These are phyloP conservation scores for Aspergillus kassunensis DNA, from an alignment of 495 filamentous ascomycete genomes.

Conservation along the genomic window DNA sequence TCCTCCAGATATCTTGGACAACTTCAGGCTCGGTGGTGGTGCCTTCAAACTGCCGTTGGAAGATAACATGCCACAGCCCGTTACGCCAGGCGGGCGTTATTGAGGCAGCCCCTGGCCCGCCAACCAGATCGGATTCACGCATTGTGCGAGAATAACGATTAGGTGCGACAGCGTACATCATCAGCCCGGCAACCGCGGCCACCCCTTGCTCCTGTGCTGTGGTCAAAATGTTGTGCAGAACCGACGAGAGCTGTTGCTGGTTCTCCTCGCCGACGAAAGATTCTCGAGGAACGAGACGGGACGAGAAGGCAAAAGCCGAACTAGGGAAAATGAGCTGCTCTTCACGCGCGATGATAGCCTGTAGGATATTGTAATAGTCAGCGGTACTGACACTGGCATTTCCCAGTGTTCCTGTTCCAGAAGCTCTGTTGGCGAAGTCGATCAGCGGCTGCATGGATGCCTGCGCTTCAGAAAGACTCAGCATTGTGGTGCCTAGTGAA, in stretches of 20 bases:
- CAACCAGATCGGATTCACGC: constrained; percentile 6
- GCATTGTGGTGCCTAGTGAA: constrained; percentile 11
- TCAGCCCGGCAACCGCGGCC: neutral
- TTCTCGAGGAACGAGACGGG: constrained; percentile 11
- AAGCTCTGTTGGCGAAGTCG: constrained; percentile 4
- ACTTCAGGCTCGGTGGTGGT: constrained; percentile 3
- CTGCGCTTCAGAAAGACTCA: constrained; percentile 8
- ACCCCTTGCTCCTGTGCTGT: neutral
- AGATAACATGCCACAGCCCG: constrained; percentile 17
- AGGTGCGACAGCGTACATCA: constrained; percentile 8
- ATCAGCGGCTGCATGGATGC: constrained; percentile 14
- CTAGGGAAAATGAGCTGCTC: neutral
- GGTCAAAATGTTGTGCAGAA: constrained; percentile 8
- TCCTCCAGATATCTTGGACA: constrained; percentile 8
- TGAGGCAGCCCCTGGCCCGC: constrained; percentile 13
- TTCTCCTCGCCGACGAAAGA: constrained; percentile 7
- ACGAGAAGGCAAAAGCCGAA: constrained; percentile 5
- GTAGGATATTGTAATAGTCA: neutral
- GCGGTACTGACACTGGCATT: constrained; percentile 5
- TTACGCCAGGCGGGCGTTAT: constrained; percentile 19
- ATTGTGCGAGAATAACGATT: constrained; percentile 10
- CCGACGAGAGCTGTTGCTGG: constrained; percentile 8
- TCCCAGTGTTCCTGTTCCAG: neutral
- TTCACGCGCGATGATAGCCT: neutral
- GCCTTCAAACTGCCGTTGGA: constrained; percentile 3